A percentile compares a stretch with the other conserved stretches of the same genome.
phyloP scores from a whole-genome alignment of 192 early-diverging fungal genomes.

The Coemansia sp. region DNA sequence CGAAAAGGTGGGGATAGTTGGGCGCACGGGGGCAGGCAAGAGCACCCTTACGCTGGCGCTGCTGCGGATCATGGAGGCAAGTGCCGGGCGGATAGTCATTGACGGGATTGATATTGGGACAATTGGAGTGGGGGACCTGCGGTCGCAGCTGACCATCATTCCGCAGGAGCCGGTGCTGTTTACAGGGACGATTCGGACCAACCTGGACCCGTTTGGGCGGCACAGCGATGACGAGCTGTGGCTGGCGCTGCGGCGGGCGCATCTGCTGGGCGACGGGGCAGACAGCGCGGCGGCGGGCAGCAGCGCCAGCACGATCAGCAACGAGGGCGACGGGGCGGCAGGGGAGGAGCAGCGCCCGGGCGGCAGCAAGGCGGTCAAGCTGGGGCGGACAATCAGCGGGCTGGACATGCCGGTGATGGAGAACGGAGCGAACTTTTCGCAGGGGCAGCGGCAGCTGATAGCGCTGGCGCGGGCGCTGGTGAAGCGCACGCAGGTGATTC shows the following conservation, averaged over 20 bases:
- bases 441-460: slow-evolving; percentile 83
- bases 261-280: slow-evolving; percentile 26
- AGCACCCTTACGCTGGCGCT: slow-evolving; percentile 66
- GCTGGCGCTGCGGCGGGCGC: slow-evolving; percentile 53
- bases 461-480: slow-evolving; percentile 80
- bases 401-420: slow-evolving; percentile 48
- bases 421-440: slow-evolving; percentile 74
- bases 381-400: slow-evolving; percentile 38
- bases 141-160: slow-evolving; percentile 76
- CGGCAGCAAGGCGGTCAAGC: slow-evolving; percentile 7
- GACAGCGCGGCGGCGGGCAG: slow-evolving; percentile 1
- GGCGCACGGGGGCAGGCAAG: slow-evolving; percentile 83
- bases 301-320: slow-evolving; percentile 19
- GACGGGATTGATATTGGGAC: slow-evolving; percentile 75
- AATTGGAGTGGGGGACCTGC: slow-evolving; percentile 75
- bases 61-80: slow-evolving; percentile 74
- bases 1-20: slow-evolving; percentile 87
- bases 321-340: slow-evolving; percentile 1
- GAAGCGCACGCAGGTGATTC: slow-evolving; percentile 64
- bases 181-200: slow-evolving; percentile 71
- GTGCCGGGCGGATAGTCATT: slow-evolving; percentile 63
- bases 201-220: slow-evolving; percentile 81
- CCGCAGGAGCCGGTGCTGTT: slow-evolving; percentile 86
- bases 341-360: too few relatives aligned
- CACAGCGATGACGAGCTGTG: slow-evolving; percentile 72